These are phyloP conservation scores for Setomelanomma holmii DNA, from an alignment of 2,329 filamentous ascomycete genomes.

Conservation along the genomic window DNA sequence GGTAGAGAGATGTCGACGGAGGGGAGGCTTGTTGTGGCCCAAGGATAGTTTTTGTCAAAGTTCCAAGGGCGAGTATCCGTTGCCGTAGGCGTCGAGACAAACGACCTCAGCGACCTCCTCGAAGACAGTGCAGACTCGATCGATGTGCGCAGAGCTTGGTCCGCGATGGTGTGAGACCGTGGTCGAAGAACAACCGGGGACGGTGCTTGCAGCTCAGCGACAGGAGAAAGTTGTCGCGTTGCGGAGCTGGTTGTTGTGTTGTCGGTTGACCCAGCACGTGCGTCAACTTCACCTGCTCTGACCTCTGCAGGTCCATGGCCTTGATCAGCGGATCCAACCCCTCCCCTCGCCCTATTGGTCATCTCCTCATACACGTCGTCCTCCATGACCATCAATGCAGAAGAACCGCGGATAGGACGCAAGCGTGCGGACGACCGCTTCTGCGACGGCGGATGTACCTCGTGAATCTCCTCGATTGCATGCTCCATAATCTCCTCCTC, in stretches of 20 bases:
- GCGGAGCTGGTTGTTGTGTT: conserved; percentile 8
- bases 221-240: conserved; percentile 23
- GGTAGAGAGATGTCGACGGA: conserved; percentile 52
- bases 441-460: conserved; percentile 34
- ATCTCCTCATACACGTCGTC: conserved; percentile 45
- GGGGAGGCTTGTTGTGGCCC: conserved; percentile 47
- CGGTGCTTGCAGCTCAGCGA: conserved; percentile 34
- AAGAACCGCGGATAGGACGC: conserved; percentile 42
- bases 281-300: conserved; percentile 17
- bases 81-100: conserved; percentile 29
- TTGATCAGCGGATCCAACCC: conserved; percentile 4
- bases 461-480: conserved; percentile 39
- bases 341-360: conserved; percentile 27
- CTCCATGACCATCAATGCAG: conserved; percentile 41
- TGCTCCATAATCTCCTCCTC: conserved; percentile 49
- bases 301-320: conserved; percentile 9
- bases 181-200: conserved; percentile 31
- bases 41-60: conserved; percentile 56
- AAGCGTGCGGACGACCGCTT: conserved; percentile 46
- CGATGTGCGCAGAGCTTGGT: conserved; percentile 21
- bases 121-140: conserved; percentile 31
- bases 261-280: conserved; percentile 8
- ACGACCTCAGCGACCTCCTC: conserved; percentile 36
- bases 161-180: conserved; percentile 28
- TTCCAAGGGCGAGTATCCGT: conserved; percentile 57